These are phyloP conservation scores for Melanogaster broomeanus DNA, from an alignment of 768 basidiomycete species.

Conservation along the genomic window DNA sequence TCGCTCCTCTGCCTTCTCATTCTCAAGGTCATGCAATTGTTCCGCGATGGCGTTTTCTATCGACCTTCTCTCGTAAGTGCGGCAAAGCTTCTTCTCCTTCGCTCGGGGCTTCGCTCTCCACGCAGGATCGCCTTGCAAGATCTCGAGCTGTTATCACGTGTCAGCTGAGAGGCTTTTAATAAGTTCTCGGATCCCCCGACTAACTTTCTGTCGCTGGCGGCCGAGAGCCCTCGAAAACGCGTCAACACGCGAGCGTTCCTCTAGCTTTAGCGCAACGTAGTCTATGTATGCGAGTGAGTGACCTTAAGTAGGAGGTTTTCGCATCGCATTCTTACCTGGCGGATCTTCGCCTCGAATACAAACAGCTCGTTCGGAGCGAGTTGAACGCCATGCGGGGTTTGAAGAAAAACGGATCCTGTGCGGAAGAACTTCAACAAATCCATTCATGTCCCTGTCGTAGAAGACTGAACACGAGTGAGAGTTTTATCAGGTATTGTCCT, in stretches of 20 bases:
- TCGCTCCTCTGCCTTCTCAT: background rate
- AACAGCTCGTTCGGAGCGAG: background rate
- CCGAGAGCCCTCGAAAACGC: background rate
- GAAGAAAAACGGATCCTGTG: background rate
- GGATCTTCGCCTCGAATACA: background rate
- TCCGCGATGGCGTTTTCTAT: background rate
- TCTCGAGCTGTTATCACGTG: background rate
- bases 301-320: too few species aligned
- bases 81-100: conserved; percentile 6
- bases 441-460: background rate
- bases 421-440: background rate
- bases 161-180: background rate
- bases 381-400: too few species aligned
- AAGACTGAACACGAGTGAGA: background rate
- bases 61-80: background rate
- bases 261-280: background rate
- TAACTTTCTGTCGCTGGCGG: background rate
- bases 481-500: background rate
- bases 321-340: conserved; percentile 1
- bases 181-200: background rate
- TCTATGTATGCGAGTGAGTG: background rate
- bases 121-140: background rate
- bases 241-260: background rate
- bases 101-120: conserved; percentile 1
- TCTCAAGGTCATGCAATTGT: background rate